Conservation (phyloP, 805 yeast genomes). For the Sugiyamaella chiloensis region DNA sequence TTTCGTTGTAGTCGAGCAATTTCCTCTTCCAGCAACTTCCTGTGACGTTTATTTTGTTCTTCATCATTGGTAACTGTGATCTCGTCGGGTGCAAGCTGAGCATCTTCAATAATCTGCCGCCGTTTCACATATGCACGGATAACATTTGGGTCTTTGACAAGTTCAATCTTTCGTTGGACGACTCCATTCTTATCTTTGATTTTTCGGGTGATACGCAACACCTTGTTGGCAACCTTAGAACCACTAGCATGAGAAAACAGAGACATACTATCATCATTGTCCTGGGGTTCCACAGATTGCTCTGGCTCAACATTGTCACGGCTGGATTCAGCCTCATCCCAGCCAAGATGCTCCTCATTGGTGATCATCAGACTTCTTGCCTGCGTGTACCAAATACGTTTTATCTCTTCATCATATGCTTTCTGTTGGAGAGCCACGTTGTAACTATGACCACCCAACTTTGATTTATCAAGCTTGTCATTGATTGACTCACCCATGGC, state of each 20-base stretch:
- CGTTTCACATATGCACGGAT: constrained; percentile 79
- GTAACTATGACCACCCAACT: constrained; percentile 64
- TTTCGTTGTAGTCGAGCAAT: constrained; percentile 79
- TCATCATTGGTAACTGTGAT: constrained; percentile 76
- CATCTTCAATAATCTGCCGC: constrained; percentile 61
- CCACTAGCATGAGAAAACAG: constrained; percentile 28
- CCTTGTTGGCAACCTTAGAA: constrained; percentile 36
- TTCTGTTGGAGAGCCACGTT: constrained; percentile 84
- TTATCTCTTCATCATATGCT: constrained; percentile 86
- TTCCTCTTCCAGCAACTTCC: constrained; percentile 75
- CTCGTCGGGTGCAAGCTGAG: constrained; percentile 64
- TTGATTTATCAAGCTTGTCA: constrained; percentile 41
- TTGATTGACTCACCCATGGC: constrained; percentile 40
- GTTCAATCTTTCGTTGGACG: constrained; percentile 73
- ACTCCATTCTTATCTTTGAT: constrained; percentile 82
- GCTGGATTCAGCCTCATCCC: constrained; percentile 33
- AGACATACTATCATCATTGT: constrained; percentile 38
- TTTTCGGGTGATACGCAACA: constrained; percentile 68
- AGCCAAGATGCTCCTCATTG: constrained; percentile 36
- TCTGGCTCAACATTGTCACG: constrained; percentile 16
- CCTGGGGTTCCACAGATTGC: constrained; percentile 3
- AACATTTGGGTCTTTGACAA: constrained; percentile 79
- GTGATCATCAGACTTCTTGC: constrained; percentile 52
- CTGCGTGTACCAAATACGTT: constrained; percentile 87
- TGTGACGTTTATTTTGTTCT: constrained; percentile 73